These are phyloP conservation scores for Lachnellula subtilissima DNA, from an alignment of 2,329 filamentous ascomycete species.

Conservation along the genomic window DNA sequence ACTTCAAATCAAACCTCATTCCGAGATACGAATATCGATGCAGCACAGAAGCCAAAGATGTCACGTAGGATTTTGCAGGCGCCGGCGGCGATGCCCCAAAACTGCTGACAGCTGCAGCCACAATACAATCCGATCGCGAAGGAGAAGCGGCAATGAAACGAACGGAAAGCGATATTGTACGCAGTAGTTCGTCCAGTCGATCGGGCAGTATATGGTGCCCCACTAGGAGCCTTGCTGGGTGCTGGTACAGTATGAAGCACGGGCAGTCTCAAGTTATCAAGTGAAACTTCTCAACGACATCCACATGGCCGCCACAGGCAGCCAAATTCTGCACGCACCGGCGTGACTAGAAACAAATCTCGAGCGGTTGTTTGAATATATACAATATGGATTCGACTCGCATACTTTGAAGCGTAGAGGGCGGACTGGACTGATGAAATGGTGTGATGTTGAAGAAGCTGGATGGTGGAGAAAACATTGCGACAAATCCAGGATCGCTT, in stretches of 20 bases:
- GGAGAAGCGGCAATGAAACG: neutral
- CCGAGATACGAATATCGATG: neutral
- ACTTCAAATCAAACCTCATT: neutral
- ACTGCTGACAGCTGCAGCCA: neutral
- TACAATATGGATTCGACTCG: no score
- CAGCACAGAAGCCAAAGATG: neutral
- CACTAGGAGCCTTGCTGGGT: slow-evolving; percentile 1
- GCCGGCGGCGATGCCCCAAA: neutral
- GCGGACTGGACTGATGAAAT: no score
- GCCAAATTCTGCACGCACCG: neutral
- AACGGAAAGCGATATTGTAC: neutral
- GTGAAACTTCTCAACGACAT: slow-evolving; percentile 25
- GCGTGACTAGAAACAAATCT: neutral
- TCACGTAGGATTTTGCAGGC: slow-evolving; percentile 1
- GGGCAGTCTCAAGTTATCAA: slow-evolving; percentile 23
- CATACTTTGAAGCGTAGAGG: no score
- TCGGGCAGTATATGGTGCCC: slow-evolving; percentile 3
- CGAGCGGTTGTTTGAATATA: neutral
- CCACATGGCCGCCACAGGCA: slow-evolving; percentile 4
- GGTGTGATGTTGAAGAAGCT: neutral
- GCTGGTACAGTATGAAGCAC: slow-evolving; percentile 20
- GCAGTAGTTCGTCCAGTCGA: slow-evolving; percentile 12
- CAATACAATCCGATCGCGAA: slow-evolving; percentile 5
- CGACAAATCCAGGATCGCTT: neutral
- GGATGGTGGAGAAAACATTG: neutral